These are phyloP conservation scores for Erodium moschatum DNA, from an alignment of 441 rosid genomes.

Conservation along the genomic window DNA sequence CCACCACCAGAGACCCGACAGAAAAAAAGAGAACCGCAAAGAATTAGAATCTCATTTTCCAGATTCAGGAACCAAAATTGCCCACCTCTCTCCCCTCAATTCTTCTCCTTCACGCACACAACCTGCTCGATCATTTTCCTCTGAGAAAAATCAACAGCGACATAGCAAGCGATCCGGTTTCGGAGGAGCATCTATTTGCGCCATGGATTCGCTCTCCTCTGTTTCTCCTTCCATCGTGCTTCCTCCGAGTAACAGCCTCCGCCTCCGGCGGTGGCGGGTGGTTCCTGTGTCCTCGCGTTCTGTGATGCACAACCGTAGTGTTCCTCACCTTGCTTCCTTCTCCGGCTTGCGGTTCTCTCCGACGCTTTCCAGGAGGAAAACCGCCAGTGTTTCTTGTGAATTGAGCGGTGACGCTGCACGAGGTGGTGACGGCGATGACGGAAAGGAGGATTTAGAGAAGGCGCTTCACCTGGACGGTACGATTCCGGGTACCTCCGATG, in stretches of 20 bases:
- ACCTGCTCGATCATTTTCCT: constrained; percentile 3
- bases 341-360: constrained; percentile 17
- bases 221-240: constrained; percentile 64
- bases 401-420: constrained; percentile 20
- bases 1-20: background rate
- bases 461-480: constrained; percentile 91
- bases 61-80: constrained; percentile 25
- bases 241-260: constrained; percentile 35
- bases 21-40: background rate
- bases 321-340: constrained; percentile 22
- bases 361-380: constrained; percentile 23
- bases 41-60: constrained; percentile 11
- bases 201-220: constrained; percentile 60
- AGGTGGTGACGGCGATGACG: constrained; percentile 31
- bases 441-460: constrained; percentile 54
- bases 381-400: constrained; percentile 29
- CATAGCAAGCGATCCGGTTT: background rate
- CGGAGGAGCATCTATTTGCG: background rate
- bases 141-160: background rate
- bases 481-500: constrained; percentile 72
- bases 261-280: constrained; percentile 22
- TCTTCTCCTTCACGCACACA: background rate
- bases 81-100: constrained; percentile 2
- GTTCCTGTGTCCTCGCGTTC: constrained; percentile 29
- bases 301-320: constrained; percentile 16